Base-by-base conservation (phyloP, 495 filamentous ascomycete genomes). In the Diplogelasinospora grovesii region DNA sequence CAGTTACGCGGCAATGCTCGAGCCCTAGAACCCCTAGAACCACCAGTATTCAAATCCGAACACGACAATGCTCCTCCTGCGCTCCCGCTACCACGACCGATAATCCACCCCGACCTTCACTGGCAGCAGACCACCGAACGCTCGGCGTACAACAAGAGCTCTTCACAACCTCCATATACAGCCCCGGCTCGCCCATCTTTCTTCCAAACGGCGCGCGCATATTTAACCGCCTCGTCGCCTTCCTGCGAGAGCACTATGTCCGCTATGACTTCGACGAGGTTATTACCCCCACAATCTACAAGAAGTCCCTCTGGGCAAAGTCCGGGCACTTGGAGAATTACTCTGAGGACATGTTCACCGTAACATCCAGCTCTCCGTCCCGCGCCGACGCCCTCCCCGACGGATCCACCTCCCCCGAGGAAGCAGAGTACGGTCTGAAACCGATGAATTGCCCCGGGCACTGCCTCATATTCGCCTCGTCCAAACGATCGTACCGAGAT, bases 361-460 rank as follows among this genome's bases (percentile, higher is more conserved):
- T 95, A 20, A 83, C 77, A 71, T 40, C 75, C 75, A 59, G 54
- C 5, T 69, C 67, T 2, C 60, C 60, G 2, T 52, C 61, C 11
- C 57, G 60, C 33, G 63, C 50, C 31, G 65, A 71, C 19, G n/a
- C n/a, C n/a, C n/a, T n/a, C n/a, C n/a, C n/a, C n/a, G 37, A 26
- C 6, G 29, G 41, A 1, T 49, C 63, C 13, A 29, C 23, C 13
- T 48, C 30, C 11, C 72, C 73, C 36, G 78, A 86, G 45, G 74
- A 84, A 34, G 83, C 85, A 48, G 82, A 87, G 36, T 96, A 89
- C 56, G 88, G 86, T 2, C 71, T 96, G 36, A 96, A 96, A 58
- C 89, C 89, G 16, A 96, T 96, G 89, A 96, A 96, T 53, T 96
- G 89, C 58, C 89, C 89, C 0, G 89, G 89, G 9, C 89, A 96